These are phyloP conservation scores for Vigna unguiculata DNA, from an alignment of 306 rosid species.

Conservation along the genomic window DNA sequence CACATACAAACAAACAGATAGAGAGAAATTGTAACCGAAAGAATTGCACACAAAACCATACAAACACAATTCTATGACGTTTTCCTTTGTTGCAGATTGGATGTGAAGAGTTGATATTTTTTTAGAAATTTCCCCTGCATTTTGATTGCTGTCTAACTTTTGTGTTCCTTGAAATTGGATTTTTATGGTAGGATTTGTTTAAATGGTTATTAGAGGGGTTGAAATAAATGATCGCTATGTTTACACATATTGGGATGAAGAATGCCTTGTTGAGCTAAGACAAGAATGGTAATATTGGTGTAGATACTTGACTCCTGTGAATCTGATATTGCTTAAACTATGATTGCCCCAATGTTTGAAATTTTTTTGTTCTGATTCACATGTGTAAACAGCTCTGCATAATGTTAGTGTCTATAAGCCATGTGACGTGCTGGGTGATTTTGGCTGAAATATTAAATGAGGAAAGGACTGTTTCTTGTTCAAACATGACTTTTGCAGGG, in stretches of 20 bases:
- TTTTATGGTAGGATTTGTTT: no score
- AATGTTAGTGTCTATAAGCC: slow-evolving; percentile 75
- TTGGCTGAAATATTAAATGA: slow-evolving; percentile 58
- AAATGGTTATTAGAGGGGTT: no score
- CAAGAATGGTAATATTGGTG: slow-evolving; percentile 39
- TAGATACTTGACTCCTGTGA: slow-evolving; percentile 60
- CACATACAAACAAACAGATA: no score
- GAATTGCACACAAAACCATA: no score
- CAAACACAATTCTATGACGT: no score
- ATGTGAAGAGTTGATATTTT: no score
- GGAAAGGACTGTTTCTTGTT: slow-evolving; percentile 60
- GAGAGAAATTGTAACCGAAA: slow-evolving; percentile 2
- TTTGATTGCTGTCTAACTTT: no score
- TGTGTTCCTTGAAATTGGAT: no score
- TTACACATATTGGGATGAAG: slow-evolving; percentile 43
- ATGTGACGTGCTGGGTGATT: slow-evolving; percentile 70
- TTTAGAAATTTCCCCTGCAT: no score
- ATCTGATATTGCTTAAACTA: slow-evolving; percentile 46
- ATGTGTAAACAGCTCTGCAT: slow-evolving; percentile 55
- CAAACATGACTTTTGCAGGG: slow-evolving; percentile 66
- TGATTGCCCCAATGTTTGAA: slow-evolving; percentile 56
- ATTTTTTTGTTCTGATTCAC: slow-evolving; percentile 51
- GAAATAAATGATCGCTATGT: no score
- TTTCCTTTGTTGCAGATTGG: no score
- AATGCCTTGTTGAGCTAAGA: slow-evolving; percentile 39